Evolutionary conservation across 192 early-diverging fungal species (phyloP).

Genomic region (Podila minutissima): DNA sequence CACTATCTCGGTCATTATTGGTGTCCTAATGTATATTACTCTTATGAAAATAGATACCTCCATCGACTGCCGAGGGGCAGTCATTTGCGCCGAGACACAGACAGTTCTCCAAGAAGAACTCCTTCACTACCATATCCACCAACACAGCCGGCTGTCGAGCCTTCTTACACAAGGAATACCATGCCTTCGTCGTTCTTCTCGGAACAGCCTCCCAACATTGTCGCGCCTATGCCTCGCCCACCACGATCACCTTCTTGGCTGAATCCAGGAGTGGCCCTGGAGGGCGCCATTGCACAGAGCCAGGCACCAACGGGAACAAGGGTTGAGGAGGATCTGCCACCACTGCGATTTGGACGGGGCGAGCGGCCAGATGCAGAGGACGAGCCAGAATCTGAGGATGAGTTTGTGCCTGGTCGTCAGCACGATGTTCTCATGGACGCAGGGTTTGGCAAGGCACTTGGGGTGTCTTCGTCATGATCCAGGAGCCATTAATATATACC

Average conservation of each 20-base stretch:
- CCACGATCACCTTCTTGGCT: constrained; percentile 41
- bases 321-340: constrained; percentile 6
- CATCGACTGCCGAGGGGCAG: constrained; percentile 13
- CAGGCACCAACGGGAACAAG: not conserved
- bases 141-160: not conserved
- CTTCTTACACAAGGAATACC: not conserved
- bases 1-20: not conserved
- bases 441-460: not conserved
- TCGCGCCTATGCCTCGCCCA: constrained; percentile 44
- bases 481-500: too few relatives aligned
- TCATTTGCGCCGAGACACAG: not conserved
- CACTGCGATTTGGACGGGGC: not conserved
- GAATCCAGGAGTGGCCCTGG: constrained; percentile 21
- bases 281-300: constrained; percentile 4
- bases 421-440: not conserved
- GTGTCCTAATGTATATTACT: too few relatives aligned
- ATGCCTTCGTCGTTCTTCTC: not conserved
- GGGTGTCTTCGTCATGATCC: too few relatives aligned
- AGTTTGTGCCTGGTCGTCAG: not conserved
- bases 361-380: not conserved
- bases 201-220: not conserved
- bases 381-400: not conserved
- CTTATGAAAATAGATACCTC: constrained; percentile 23
- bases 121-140: not conserved
- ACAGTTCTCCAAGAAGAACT: not conserved